Percentiles rank a stretch among this genome's conserved stretches.
These are phyloP conservation scores for Collybia mongolica DNA, from an alignment of 768 basidiomycete genomes.

Conservation along the genomic window DNA sequence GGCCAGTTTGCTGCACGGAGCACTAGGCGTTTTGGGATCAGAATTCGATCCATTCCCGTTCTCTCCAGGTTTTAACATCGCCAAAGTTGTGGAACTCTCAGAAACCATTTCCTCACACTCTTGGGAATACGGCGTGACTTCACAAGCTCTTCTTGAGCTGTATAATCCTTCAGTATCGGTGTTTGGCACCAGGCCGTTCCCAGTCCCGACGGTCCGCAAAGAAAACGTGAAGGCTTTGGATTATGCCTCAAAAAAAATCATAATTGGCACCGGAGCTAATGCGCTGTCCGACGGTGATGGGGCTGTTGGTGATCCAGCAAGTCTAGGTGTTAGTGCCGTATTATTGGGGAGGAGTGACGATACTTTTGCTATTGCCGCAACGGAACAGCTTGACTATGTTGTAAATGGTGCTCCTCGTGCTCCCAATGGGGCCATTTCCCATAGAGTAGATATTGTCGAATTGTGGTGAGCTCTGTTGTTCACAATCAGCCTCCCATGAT, in stretches of 20 bases:
- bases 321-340: slow-evolving; percentile 42
- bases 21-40: no score
- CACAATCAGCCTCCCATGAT: neutral
- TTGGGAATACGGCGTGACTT: slow-evolving; percentile 30
- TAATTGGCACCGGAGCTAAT: slow-evolving; percentile 17
- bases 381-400: slow-evolving; percentile 41
- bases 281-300: slow-evolving; percentile 36
- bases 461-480: slow-evolving; percentile 36
- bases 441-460: slow-evolving; percentile 46
- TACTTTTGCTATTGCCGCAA: slow-evolving; percentile 33
- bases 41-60: slow-evolving; percentile 9
- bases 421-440: slow-evolving; percentile 52
- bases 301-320: slow-evolving; percentile 57
- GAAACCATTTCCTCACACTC: slow-evolving; percentile 24
- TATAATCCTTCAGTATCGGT: slow-evolving; percentile 23
- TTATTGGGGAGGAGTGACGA: slow-evolving; percentile 36
- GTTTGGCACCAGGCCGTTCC: slow-evolving; percentile 25
- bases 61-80: slow-evolving; percentile 25
- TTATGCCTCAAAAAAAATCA: slow-evolving; percentile 18
- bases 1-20: no score
- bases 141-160: slow-evolving; percentile 26
- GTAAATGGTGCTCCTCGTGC: slow-evolving; percentile 37
- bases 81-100: slow-evolving; percentile 17
- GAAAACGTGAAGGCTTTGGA: slow-evolving; percentile 14
- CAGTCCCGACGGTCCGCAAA: slow-evolving; percentile 13